Evolutionary conservation across 495 filamentous ascomycete species (phyloP).

Genomic region (Podospora australis): DNA sequence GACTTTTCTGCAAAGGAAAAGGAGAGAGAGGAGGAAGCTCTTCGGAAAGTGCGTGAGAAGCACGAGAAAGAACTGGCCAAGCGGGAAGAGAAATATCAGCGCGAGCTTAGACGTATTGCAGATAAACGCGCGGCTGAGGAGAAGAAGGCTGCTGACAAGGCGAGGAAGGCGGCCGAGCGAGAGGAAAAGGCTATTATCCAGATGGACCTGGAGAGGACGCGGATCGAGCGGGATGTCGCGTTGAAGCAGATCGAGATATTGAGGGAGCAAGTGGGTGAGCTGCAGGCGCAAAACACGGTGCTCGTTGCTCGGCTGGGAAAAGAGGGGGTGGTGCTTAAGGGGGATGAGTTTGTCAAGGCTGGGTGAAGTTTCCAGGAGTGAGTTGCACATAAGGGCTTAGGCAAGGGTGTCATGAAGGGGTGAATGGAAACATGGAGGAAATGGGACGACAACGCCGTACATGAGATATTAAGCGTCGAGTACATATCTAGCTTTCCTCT

Average conservation of each 20-base stretch:
- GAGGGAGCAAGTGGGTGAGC: conserved; percentile 51
- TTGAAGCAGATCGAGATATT: conserved; percentile 56
- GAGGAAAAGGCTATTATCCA: conserved; percentile 45
- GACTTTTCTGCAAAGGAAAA: conserved; percentile 1
- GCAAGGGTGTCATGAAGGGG: too few relatives aligned
- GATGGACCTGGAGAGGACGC: conserved; percentile 46
- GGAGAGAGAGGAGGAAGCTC: conserved; percentile 39
- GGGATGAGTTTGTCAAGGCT: too few relatives aligned
- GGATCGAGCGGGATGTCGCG: conserved; percentile 50
- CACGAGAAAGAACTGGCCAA: conserved; percentile 54
- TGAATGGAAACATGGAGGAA: too few relatives aligned
- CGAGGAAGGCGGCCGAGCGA: conserved; percentile 44
- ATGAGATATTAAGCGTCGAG: too few relatives aligned
- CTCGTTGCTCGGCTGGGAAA: conserved; percentile 47
- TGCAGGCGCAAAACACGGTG: conserved; percentile 62
- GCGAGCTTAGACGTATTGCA: conserved; percentile 58
- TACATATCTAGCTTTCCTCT: too few relatives aligned
- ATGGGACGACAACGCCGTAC: too few relatives aligned
- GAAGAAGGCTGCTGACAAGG: conserved; percentile 54
- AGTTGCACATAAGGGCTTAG: too few relatives aligned
- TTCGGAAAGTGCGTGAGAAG: conserved; percentile 51
- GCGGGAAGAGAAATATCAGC: conserved; percentile 58
- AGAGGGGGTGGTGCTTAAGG: too few relatives aligned
- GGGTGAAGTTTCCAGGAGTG: too few relatives aligned
- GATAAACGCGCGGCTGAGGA: conserved; percentile 53